Evolutionary conservation across 2,329 filamentous ascomycete genomes (phyloP).

Genomic region (Massarina eburnea): DNA sequence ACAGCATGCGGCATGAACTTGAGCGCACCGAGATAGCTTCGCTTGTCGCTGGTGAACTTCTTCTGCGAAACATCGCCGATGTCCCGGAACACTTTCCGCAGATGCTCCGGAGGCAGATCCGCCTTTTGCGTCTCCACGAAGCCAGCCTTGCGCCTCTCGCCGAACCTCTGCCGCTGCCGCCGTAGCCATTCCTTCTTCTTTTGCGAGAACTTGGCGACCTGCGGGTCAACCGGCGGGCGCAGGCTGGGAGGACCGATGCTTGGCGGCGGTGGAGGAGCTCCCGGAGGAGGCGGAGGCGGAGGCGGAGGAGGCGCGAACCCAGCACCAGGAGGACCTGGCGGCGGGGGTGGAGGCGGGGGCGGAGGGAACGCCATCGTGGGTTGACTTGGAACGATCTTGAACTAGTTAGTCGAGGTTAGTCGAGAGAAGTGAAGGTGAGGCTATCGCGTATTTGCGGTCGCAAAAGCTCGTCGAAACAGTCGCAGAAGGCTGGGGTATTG

Average conservation of each 20-base stretch:
- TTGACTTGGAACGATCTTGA: not conserved
- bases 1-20: slow-evolving; percentile 99
- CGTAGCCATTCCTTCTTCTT: slow-evolving; percentile 99
- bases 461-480: not conserved
- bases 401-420: not conserved
- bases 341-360: slow-evolving; percentile 49
- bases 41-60: slow-evolving; percentile 98
- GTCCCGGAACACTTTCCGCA: slow-evolving; percentile 97
- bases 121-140: slow-evolving; percentile 98
- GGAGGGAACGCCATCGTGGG: slow-evolving; percentile 30
- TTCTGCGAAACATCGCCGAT: slow-evolving; percentile 99
- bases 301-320: slow-evolving; percentile 16
- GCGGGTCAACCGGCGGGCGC: slow-evolving; percentile 76
- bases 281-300: slow-evolving; percentile 63
- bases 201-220: slow-evolving; percentile 90
- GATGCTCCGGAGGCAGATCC: slow-evolving; percentile 96
- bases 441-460: not conserved
- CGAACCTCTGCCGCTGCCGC: slow-evolving; percentile 86
- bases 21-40: slow-evolving; percentile 92
- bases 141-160: slow-evolving; percentile 93
- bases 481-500: not conserved
- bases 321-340: slow-evolving; percentile 2
- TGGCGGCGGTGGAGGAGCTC: slow-evolving; percentile 54
- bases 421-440: too few relatives aligned
- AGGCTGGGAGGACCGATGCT: slow-evolving; percentile 62